These are phyloP conservation scores for Leccinum idahoense DNA, from an alignment of 1,284 basidiomycete genomes.

Conservation along the genomic window DNA sequence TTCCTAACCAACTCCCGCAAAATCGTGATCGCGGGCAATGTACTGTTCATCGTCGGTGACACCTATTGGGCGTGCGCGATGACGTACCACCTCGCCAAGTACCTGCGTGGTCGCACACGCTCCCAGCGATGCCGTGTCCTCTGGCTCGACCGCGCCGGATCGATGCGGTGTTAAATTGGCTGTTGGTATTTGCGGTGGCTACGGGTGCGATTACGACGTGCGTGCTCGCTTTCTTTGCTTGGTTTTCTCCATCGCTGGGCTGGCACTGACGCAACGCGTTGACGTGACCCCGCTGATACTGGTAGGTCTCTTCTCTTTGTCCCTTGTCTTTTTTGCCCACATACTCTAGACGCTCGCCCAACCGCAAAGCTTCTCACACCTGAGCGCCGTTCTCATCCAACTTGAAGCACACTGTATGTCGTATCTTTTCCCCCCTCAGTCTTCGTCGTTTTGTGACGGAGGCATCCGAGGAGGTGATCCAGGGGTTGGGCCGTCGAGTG, in stretches of 20 bases:
- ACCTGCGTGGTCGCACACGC: neutral
- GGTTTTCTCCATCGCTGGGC: too few species aligned
- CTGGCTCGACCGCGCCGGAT: constrained; percentile 13
- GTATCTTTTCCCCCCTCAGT: too few species aligned
- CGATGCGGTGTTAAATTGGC: constrained; percentile 19
- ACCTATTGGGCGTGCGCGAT: constrained; percentile 18
- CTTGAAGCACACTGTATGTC: constrained; percentile 24
- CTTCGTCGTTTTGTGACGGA: neutral
- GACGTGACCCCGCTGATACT: constrained; percentile 21
- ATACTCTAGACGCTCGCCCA: constrained; percentile 15
- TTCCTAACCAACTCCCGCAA: constrained; percentile 8
- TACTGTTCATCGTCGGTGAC: constrained; percentile 24
- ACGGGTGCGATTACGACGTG: constrained; percentile 25
- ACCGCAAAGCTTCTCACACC: constrained; percentile 18
- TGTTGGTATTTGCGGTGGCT: constrained; percentile 25
- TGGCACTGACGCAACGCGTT: constrained; percentile 2
- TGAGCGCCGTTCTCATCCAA: constrained; percentile 20
- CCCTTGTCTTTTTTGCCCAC: neutral
- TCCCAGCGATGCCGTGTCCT: constrained; percentile 2
- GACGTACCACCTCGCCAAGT: constrained; percentile 21
- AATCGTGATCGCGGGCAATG: constrained; percentile 20
- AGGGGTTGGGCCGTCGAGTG: too few species aligned
- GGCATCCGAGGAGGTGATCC: too few species aligned
- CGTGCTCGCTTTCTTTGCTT: constrained; percentile 2
- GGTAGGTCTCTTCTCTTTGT: neutral